Evolutionary conservation across 2,329 filamentous ascomycete species (phyloP), one percentile per base, ranked within the genome.

Genomic region (Penicillium freii): DNA sequence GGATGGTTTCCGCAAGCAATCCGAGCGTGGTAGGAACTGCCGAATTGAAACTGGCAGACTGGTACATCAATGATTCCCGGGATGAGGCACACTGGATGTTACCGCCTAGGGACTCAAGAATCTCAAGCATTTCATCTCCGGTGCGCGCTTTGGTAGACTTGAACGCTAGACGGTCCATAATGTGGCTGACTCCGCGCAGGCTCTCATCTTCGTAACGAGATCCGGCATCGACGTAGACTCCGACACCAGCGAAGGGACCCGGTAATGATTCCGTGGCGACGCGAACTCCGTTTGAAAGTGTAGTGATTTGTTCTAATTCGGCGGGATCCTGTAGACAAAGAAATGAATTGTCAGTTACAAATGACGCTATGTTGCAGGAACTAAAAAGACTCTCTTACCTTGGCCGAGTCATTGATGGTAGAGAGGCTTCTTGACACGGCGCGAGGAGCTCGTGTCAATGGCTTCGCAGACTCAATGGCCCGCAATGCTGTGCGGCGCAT

Each of bases 81-180:
- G 92, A 96, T 1, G 92, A 97, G 11, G 93, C 92, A 77, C 94
- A 99, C 77, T 97, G 92, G 58, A 99, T 93, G 73, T 97, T 97
- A 33, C 94, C 94, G 36, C 94, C 94, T 3, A 99, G 81, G 0
- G 87, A 88, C 76, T 97, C 94, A 34, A 97, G 83, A 34, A 87
- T 82, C 75, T 96, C 91, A 21, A 96, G 80, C 87, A 97, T 94
- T 66, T 92, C 82, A 75, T 97, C 92, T 55, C 87, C 86, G 0
- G 85, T 85, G 59, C 87, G 86, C 36, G 80, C 79, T 34, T 83
- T 83, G 0, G 94, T 97, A 23, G 85, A 87, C 69, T 97, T 97
- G 83, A 97, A 99, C 33, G 94, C 94, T 39, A 99, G 78, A 5
- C 94, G 85, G 75, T 99, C 94, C 82, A 97, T 90, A 66, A 99